phyloP scores from a whole-genome alignment of 805 yeast genomes.

The Candida nanaspora region DNA sequence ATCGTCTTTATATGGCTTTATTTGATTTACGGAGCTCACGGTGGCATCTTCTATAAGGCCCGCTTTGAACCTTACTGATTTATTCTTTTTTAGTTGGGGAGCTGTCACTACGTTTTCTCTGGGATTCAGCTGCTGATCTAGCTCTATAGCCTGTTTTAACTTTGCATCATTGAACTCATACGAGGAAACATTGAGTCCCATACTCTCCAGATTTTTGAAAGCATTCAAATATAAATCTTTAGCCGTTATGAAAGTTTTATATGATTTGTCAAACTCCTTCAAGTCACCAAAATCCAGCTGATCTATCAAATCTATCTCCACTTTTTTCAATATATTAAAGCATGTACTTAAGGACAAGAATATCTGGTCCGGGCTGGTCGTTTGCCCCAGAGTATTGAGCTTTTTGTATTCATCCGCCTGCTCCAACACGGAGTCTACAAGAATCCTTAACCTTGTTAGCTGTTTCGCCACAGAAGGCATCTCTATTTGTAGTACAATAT shows the following conservation, averaged over 20 bases:
- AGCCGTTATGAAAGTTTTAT: neutral
- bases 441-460: neutral
- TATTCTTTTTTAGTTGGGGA: neutral
- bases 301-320: conserved; percentile 10
- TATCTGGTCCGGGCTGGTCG: neutral
- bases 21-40: neutral
- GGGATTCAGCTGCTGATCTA: neutral
- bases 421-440: neutral
- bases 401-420: neutral
- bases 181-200: neutral
- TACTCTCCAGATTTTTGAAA: neutral
- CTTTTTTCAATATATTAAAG: conserved; percentile 9
- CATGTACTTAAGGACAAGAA: neutral
- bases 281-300: neutral
- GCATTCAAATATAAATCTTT: neutral
- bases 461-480: neutral
- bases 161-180: neutral
- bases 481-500: no score
- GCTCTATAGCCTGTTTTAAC: neutral
- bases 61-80: conserved; percentile 19
- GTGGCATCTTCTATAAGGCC: conserved; percentile 13
- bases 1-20: conserved; percentile 9
- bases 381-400: neutral
- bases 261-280: neutral
- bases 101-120: neutral